Base-by-base conservation (phyloP, 2,329 filamentous ascomycete species). In the Neopestalotiopsis rosae region DNA sequence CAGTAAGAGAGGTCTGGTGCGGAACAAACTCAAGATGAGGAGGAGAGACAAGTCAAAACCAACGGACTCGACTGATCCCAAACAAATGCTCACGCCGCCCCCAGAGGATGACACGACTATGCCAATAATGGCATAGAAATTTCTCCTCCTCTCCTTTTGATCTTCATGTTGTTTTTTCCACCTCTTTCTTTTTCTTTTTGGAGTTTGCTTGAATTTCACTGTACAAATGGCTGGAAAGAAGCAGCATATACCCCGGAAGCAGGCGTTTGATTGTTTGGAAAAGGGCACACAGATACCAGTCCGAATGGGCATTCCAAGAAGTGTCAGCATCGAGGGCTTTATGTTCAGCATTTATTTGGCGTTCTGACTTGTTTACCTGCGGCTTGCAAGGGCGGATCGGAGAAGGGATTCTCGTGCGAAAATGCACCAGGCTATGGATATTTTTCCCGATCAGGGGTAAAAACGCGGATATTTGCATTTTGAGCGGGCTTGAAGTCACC, bases 1-100 rank as follows among this genome's bases (percentile, higher is more conserved):
- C 17, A 67, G 71, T n/a, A 75, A 75, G 61, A 76, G 74, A 65
- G 75, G 76, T 61, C 72, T 77, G 73, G 76, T 71, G 68, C 75
- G 72, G 68, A 76, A 71, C 64, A 69, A 72, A 30, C 73, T 76
- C 67, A 74, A 76, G 59, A 75, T 78, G 75, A 74, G 76, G 20
- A 73, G 72, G 40, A 30, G 65, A 42, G 52, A 59, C 32, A 67
- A 49, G 56, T 28, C 52, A 32, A 67, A 61, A 20, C 38, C 32
- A 13, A 62, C n/a, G 34, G 59, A 40, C 12, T 13, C 59, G 17
- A 34, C 9, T 17, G 59, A 40, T 17, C 30, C 59, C 10, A 20
- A 13, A 20, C 59, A 62, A 20, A 28, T 56, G 30, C 34, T 32
- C 34, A 67, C 65, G 12, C 56, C 65, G 12, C 52, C 65, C 4